Evolutionary conservation across 257 asterid species (phyloP).

Genomic region (Eucommia ulmoides): DNA sequence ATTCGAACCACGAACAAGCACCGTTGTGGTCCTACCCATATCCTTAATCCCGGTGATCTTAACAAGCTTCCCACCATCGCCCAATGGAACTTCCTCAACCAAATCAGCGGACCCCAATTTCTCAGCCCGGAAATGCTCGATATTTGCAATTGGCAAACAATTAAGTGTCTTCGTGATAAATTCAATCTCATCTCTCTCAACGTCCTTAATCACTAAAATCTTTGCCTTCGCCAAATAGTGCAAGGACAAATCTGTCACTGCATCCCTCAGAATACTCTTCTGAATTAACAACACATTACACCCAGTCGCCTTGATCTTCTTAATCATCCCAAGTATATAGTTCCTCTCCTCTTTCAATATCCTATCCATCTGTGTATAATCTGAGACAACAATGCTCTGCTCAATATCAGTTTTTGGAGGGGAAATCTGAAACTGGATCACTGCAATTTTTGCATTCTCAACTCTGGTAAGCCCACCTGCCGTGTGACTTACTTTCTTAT

Average conservation of each 20-base stretch:
- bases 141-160: conserved; percentile 91
- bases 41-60: conserved; percentile 90
- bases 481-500: conserved; percentile 96
- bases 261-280: conserved; percentile 97
- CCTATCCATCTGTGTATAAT: conserved; percentile 97
- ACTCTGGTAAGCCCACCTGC: conserved; percentile 83
- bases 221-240: conserved; percentile 92
- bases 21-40: conserved; percentile 91
- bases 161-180: conserved; percentile 94
- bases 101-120: conserved; percentile 82
- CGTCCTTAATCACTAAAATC: conserved; percentile 85
- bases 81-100: conserved; percentile 87
- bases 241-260: conserved; percentile 87
- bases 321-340: conserved; percentile 82
- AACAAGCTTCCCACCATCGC: conserved; percentile 96
- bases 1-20: conserved; percentile 87
- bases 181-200: conserved; percentile 98
- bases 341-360: conserved; percentile 97
- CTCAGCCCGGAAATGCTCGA: conserved; percentile 83
- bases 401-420: conserved; percentile 98
- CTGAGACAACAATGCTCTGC: conserved; percentile 94
- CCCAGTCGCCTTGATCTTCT: conserved; percentile 87
- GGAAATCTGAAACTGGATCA: conserved; percentile 88
- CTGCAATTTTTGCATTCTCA: conserved; percentile 90
- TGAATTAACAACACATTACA: conserved; percentile 93